These are phyloP conservation scores for Naganishia antarctica DNA, from an alignment of 768 basidiomycete genomes.

Conservation along the genomic window DNA sequence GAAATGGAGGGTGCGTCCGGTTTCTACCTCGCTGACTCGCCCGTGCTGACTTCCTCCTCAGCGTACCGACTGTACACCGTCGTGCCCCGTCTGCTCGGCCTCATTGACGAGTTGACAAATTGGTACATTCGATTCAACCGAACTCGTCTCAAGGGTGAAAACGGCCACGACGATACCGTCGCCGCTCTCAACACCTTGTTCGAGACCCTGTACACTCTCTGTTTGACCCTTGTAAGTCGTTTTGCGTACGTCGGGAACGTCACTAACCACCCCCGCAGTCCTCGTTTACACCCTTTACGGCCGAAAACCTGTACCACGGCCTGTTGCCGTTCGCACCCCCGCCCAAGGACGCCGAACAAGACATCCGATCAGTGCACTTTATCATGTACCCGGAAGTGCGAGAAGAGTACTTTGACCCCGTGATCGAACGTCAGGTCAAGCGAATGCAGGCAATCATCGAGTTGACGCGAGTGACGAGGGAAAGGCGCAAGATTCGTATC, in stretches of 20 bases:
- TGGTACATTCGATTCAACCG: slow-evolving; percentile 99
- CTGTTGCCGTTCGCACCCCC: slow-evolving; percentile 72
- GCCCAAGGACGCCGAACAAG: slow-evolving; percentile 54
- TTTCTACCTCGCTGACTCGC: neutral
- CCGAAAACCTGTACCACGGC: slow-evolving; percentile 92
- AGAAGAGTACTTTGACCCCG: slow-evolving; percentile 87
- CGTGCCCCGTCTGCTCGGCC: slow-evolving; percentile 84
- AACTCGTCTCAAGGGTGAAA: slow-evolving; percentile 88
- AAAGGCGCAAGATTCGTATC: slow-evolving; percentile 75
- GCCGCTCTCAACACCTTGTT: slow-evolving; percentile 91
- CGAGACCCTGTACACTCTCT: slow-evolving; percentile 88
- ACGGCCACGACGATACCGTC: slow-evolving; percentile 78
- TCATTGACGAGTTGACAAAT: slow-evolving; percentile 94
- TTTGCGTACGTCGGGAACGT: slow-evolving; percentile 21
- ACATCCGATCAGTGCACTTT: slow-evolving; percentile 92
- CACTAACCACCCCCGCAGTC: slow-evolving; percentile 56
- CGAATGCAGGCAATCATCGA: slow-evolving; percentile 95
- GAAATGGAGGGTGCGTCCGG: slow-evolving; percentile 76
- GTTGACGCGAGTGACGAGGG: slow-evolving; percentile 78
- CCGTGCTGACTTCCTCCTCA: slow-evolving; percentile 23
- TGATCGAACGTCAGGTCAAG: slow-evolving; percentile 88
- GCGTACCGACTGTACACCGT: slow-evolving; percentile 94
- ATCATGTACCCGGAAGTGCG: slow-evolving; percentile 86
- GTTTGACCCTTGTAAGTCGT: slow-evolving; percentile 77
- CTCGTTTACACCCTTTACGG: slow-evolving; percentile 96